These are phyloP conservation scores for Fusarium sp. DNA, from an alignment of 2,329 filamentous ascomycete genomes.

Conservation along the genomic window DNA sequence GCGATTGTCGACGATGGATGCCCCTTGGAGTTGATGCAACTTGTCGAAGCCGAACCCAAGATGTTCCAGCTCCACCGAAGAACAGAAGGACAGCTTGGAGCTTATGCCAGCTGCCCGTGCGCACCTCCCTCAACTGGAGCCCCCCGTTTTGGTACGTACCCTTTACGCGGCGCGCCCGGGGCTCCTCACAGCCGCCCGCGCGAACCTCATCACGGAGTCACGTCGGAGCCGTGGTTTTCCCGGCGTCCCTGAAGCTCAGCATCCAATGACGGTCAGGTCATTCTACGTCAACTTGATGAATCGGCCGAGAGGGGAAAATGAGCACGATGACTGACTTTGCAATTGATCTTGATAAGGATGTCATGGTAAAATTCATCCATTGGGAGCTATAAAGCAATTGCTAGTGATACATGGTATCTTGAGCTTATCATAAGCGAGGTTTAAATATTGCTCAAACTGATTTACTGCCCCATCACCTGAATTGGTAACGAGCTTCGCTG, in stretches of 20 bases:
- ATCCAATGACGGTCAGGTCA: slow-evolving; percentile 39
- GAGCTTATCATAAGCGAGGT: slow-evolving; percentile 11
- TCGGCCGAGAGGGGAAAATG: not conserved
- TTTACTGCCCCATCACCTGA: not conserved
- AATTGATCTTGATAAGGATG: not conserved
- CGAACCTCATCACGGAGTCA: slow-evolving; percentile 1
- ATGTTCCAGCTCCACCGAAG: slow-evolving; percentile 44
- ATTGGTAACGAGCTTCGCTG: not conserved
- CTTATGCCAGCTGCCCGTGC: slow-evolving; percentile 50
- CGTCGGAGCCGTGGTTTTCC: slow-evolving; percentile 43
- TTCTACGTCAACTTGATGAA: slow-evolving; percentile 37
- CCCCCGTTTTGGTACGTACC: slow-evolving; percentile 40
- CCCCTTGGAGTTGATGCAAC: slow-evolving; percentile 53
- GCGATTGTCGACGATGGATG: slow-evolving; percentile 51
- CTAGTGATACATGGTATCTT: not conserved
- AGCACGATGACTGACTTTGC: not conserved
- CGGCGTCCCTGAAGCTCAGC: slow-evolving; percentile 25
- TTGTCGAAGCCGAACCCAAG: slow-evolving; percentile 49
- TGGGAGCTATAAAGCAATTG: not conserved
- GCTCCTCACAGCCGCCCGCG: not conserved
- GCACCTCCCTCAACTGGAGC: not conserved
- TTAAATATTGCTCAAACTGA: slow-evolving; percentile 15
- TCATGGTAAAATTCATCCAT: not conserved
- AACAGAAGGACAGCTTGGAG: slow-evolving; percentile 64
- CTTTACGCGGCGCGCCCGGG: slow-evolving; percentile 20